These are phyloP conservation scores for Borovskyia barvae DNA, from an alignment of 208 protist genomes.

Conservation along the genomic window DNA sequence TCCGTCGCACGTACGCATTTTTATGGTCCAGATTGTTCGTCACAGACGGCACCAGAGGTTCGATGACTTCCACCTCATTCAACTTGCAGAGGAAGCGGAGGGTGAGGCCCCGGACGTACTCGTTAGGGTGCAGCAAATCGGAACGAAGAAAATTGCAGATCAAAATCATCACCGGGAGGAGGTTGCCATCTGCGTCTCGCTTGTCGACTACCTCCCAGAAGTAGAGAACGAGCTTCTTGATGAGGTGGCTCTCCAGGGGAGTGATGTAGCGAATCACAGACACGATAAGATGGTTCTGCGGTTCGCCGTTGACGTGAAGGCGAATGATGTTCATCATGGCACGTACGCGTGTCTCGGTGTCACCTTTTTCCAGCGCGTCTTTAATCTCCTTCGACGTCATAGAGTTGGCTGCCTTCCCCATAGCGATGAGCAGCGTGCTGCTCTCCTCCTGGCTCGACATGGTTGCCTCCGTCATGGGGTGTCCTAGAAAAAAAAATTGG, in stretches of 20 bases:
- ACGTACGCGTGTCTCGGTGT: constrained; percentile 71
- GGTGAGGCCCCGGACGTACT: constrained; percentile 97
- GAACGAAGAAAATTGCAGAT: constrained; percentile 96
- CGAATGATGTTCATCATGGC: constrained; percentile 93
- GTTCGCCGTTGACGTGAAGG: constrained; percentile 95
- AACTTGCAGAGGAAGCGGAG: constrained; percentile 98
- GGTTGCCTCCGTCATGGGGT: constrained; percentile 7
- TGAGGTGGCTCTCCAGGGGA: constrained; percentile 86
- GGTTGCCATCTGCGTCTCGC: constrained; percentile 92
- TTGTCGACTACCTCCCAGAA: constrained; percentile 98
- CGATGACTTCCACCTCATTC: constrained; percentile 95
- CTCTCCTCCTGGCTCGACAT: constrained; percentile 62
- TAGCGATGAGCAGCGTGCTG: constrained; percentile 69
- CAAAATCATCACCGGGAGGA: constrained; percentile 97
- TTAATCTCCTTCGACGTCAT: constrained; percentile 85
- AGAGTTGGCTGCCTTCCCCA: constrained; percentile 23
- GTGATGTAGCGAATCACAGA: constrained; percentile 96
- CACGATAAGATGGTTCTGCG: constrained; percentile 97
- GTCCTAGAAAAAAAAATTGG: not conserved
- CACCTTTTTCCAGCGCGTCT: constrained; percentile 87
- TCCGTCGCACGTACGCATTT: constrained; percentile 96
- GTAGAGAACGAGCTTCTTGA: constrained; percentile 98
- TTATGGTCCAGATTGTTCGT: constrained; percentile 93
- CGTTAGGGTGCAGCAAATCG: constrained; percentile 97
- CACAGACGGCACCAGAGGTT: constrained; percentile 95